Base-by-base conservation (phyloP, 78 protist genomes). In the Dictyostelium brefeldianum region DNA sequence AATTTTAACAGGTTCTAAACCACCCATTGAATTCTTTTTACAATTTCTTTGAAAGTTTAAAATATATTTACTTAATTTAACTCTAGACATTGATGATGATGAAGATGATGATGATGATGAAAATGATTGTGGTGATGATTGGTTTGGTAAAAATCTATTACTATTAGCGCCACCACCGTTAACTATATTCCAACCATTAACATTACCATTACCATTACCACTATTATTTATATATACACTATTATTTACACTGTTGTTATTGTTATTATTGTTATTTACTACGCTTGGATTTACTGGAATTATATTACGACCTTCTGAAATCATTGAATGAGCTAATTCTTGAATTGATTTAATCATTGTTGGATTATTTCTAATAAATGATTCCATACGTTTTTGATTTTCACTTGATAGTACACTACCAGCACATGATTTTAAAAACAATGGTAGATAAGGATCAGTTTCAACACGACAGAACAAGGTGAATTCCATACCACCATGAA, bases 401-500 rank as follows among this genome's bases (percentile, higher is more conserved):
- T 47, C 59, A 3, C 22, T 36, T 12, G 20, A 2, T 36, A 87
- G 53, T n/a, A 17, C 83, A 47, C 25, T 31, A 56, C 93, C 93
- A n/a, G 74, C 59, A 62, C 93, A 87, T 18, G 93, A 70, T 54
- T 67, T 73, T 36, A 87, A 47, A 47, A 87, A 87, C 31, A 77
- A 27, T 46, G 93, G 93, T 7, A 87, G 54, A 51, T 65, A 65
- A 4, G 93, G 93, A 74, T 87, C 93, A 4, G 93, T 75, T 48
- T 78, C 93, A n/a, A 87, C 78, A 3, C 84, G 36, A 41, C 81
- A 51, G 65, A 51, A 87, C 31, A 87, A 54, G 1, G 93, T 87
- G 36, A 77, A 87, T 10, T 87, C 93, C 22, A 31, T 54, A 36
- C 93, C 93, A 31, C 93, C 93, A 22, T 29, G 43, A 15, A 87